Evolutionary conservation across 2,329 filamentous ascomycete genomes (phyloP).

Genomic region (Berkeleyomyces rouxiae): DNA sequence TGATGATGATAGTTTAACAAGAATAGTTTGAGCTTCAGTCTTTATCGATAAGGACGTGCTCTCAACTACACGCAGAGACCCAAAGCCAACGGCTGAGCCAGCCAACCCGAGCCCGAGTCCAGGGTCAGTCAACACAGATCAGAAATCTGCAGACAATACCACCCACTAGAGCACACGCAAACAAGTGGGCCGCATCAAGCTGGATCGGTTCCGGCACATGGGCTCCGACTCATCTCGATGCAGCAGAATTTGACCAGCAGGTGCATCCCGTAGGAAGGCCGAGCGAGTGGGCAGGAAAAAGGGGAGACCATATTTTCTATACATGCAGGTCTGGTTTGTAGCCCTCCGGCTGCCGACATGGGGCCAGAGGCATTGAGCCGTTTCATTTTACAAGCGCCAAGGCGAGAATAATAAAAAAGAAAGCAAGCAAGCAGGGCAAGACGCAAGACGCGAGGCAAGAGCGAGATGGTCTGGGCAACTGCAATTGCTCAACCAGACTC

Average conservation of each 20-base stretch:
- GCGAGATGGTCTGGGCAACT: neutral
- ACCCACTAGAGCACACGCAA: neutral
- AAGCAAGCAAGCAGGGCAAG: neutral
- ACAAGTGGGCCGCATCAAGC: neutral
- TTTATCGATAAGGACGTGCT: neutral
- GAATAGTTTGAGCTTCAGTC: too few relatives aligned
- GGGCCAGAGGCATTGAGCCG: neutral
- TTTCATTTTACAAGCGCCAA: neutral
- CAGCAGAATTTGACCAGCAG: neutral
- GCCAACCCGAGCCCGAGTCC: neutral
- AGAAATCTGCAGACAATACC: neutral
- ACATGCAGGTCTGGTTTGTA: too few relatives aligned
- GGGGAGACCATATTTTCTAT: neutral
- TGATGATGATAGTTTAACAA: too few relatives aligned
- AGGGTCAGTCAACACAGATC: neutral
- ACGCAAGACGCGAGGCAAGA: neutral
- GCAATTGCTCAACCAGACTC: neutral
- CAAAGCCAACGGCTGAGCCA: too few relatives aligned
- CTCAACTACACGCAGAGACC: neutral
- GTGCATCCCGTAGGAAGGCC: neutral
- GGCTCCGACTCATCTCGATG: neutral
- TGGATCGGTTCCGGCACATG: neutral
- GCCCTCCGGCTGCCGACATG: too few relatives aligned
- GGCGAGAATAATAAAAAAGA: neutral
- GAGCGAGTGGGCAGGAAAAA: neutral